phyloP scores from a whole-genome alignment of 2,329 filamentous ascomycete species.

The Sporothrix curviconia region DNA sequence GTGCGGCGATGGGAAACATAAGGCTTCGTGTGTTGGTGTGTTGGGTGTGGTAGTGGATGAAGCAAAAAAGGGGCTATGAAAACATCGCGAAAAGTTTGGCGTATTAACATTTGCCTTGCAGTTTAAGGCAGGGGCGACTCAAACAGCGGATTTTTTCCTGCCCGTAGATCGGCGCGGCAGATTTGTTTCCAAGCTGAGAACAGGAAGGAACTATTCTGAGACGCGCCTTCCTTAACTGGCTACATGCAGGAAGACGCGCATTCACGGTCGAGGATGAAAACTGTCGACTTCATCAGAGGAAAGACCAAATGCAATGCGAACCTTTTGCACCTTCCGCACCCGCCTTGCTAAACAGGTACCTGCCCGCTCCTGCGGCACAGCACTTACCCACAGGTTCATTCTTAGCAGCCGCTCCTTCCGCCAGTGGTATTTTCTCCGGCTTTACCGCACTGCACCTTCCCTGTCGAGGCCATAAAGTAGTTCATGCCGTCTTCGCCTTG shows the following conservation, averaged over 20 bases:
- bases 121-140: neutral
- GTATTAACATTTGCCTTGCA: neutral
- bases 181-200: constrained; percentile 3
- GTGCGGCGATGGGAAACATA: no score
- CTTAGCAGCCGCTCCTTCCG: neutral
- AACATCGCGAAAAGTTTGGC: neutral
- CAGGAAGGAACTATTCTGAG: neutral
- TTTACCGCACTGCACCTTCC: neutral
- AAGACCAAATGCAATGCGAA: no score
- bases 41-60: no score
- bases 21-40: no score
- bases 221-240: constrained; percentile 6
- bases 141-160: neutral
- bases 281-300: no score
- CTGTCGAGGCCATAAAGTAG: neutral
- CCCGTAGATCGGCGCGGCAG: neutral
- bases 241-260: no score
- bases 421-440: neutral
- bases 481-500: neutral
- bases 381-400: neutral
- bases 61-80: neutral
- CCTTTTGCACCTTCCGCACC: no score
- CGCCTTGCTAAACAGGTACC: neutral
- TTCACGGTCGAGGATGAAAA: no score
- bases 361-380: neutral